Evolutionary conservation across 495 filamentous ascomycete genomes (phyloP), one percentile per base, ranked within the genome.

Genomic region (Rostrohypoxylon terebratum): DNA sequence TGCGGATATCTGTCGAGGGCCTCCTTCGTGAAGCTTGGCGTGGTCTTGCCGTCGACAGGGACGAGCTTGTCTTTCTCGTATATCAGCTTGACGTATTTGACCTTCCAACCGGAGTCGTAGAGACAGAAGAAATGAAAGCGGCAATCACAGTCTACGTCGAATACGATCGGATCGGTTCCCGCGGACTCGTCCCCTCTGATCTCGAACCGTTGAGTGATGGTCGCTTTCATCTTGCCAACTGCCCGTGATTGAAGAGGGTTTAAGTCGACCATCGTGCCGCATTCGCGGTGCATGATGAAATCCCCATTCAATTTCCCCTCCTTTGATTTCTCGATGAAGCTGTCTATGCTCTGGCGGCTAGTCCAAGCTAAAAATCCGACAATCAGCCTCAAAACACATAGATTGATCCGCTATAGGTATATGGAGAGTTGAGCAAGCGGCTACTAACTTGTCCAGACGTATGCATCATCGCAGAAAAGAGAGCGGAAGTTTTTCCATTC

Each of bases 41-140:
- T 75, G 13, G 81, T 83, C 45, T 78, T 79, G 33, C 87, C 86
- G 71, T 88, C 85, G 21, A 87, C 84, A 20, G 86, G 84, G 28
- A 90, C 80, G 42, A 91, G 71, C 75, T 90, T 90, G 79, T 91
- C 89, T 82, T 91, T 91, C 77, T 90, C 89, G 73, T 91, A 91
- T 82, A 88, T 90, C 59, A 90, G 84, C 63, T 88, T 84, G 71
- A 89, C 88, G 75, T 86, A 90, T 21, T 80, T 80, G 25, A 88
- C 87, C 72, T 85, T 85, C 88, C 88, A 90, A 31, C 72, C 71
- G 4, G 61, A 7, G 44, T 81, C 48, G 69, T 85, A 85, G 62
- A 87, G 78, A 67, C 85, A 90, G 71, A 90, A 89, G 78, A 90
- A 90, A 66, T 84, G 85, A 71, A 91, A 90, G 1, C 87, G 87